Conservation (phyloP, 1,139 yeast species). For the Debaryomycetaceae sp. region DNA sequence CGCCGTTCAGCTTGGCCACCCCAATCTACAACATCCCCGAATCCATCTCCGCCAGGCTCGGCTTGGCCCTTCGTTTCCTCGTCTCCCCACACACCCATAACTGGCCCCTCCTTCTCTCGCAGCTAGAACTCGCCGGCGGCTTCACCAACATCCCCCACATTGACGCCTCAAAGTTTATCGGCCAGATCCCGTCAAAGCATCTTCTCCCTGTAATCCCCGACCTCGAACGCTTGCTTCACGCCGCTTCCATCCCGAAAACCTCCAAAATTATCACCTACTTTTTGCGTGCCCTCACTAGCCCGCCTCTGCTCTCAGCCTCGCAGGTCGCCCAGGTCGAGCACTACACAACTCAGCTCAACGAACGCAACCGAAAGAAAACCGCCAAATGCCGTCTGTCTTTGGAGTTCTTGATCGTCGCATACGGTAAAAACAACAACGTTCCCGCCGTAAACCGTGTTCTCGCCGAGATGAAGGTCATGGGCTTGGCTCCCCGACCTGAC, state of each 20-base stretch:
- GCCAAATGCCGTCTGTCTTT: constrained; percentile 13
- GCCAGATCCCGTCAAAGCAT: constrained; percentile 31
- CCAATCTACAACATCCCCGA: constrained; percentile 27
- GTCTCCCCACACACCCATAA: constrained; percentile 35
- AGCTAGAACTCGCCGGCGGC: constrained; percentile 30
- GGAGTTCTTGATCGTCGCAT: constrained; percentile 30
- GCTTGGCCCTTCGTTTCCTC: constrained; percentile 36
- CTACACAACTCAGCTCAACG: constrained; percentile 8
- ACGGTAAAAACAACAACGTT: constrained; percentile 24
- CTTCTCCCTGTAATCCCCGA: constrained; percentile 23
- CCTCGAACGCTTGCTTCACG: constrained; percentile 20
- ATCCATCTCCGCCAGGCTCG: constrained; percentile 31
- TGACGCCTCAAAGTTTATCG: constrained; percentile 32
- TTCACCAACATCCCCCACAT: constrained; percentile 22
- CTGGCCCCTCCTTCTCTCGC: constrained; percentile 46
- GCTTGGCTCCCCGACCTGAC: constrained; percentile 42
- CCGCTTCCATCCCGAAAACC: constrained; percentile 23
- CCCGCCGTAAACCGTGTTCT: constrained; percentile 26
- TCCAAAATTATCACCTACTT: constrained; percentile 31
- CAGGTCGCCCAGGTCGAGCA: constrained; percentile 15
- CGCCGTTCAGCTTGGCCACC: constrained; percentile 6
- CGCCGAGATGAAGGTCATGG: constrained; percentile 37
- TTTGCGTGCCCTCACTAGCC: constrained; percentile 29
- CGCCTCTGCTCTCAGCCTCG: constrained; percentile 12
- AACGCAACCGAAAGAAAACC: constrained; percentile 9